Evolutionary conservation across 176 grass and related monocot genomes (phyloP).

Genomic region (Carex kokanica): DNA sequence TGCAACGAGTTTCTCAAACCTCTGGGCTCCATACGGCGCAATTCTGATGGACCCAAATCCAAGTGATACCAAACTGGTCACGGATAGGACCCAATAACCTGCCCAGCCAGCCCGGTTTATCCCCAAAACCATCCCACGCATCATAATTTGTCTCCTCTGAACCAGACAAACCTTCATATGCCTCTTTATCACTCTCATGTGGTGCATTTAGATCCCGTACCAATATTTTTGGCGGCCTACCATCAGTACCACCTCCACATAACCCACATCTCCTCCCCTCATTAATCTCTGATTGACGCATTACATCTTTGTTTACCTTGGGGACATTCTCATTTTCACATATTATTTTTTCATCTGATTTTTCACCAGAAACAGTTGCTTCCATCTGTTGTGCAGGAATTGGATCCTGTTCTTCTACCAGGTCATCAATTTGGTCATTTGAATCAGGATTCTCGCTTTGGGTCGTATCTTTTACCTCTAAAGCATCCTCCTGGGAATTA

Average conservation of each 20-base stretch:
- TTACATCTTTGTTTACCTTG: constrained; percentile 37
- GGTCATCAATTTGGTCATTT: constrained; percentile 5
- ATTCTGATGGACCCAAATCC: constrained; percentile 98
- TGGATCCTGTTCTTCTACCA: constrained; percentile 39
- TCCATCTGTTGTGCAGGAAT: constrained; percentile 21
- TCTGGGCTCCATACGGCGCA: constrained; percentile 97
- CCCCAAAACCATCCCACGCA: constrained; percentile 86
- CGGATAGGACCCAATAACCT: constrained; percentile 84
- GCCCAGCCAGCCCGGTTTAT: constrained; percentile 87
- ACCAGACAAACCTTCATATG: constrained; percentile 76
- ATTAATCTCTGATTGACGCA: constrained; percentile 38
- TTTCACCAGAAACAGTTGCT: constrained; percentile 25
- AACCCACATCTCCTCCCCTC: constrained; percentile 81
- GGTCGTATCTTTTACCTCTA: constrained; percentile 7
- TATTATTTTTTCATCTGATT: constrained; percentile 31
- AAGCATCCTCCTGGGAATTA: neutral
- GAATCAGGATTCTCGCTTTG: constrained; percentile 8
- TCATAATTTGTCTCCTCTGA: constrained; percentile 92
- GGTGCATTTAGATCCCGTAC: constrained; percentile 45
- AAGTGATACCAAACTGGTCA: constrained; percentile 76
- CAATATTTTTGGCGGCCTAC: constrained; percentile 72
- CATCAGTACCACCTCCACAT: constrained; percentile 87
- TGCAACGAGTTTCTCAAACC: constrained; percentile 32
- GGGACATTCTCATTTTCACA: constrained; percentile 31
- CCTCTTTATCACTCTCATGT: constrained; percentile 81